These are phyloP conservation scores for Sclerotinia nivalis DNA, from an alignment of 2,329 filamentous ascomycete genomes.

Conservation along the genomic window DNA sequence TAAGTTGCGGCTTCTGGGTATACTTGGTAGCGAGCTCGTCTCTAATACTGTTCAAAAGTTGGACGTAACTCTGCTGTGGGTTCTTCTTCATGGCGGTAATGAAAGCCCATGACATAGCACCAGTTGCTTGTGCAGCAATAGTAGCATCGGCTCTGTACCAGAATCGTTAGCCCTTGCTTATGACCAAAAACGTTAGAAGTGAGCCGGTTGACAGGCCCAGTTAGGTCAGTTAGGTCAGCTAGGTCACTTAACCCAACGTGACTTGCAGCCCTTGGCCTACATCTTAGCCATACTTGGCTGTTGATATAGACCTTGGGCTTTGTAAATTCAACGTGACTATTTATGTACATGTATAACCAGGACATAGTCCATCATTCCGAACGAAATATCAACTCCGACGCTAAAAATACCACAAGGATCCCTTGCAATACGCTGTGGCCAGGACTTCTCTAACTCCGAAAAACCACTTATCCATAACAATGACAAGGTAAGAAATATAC, in stretches of 20 bases:
- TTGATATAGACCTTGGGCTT: conserved; percentile 36
- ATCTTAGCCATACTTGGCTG: conserved; percentile 35
- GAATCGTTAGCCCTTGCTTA: conserved; percentile 19
- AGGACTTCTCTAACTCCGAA: conserved; percentile 48
- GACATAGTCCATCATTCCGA: conserved; percentile 29
- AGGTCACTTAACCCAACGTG: conserved; percentile 38
- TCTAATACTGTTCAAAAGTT: conserved; percentile 92
- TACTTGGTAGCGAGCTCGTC: conserved; percentile 87
- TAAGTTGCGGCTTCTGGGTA: conserved; percentile 91
- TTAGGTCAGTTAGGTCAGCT: conserved; percentile 10
- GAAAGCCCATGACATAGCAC: conserved; percentile 98
- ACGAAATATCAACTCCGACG: conserved; percentile 33
- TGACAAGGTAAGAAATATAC: conserved; percentile 51
- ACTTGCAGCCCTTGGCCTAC: conserved; percentile 40
- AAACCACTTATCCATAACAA: conserved; percentile 62
- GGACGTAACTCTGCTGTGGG: conserved; percentile 92
- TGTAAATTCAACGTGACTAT: conserved; percentile 27
- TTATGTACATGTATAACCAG: conserved; percentile 28
- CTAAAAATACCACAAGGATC: conserved; percentile 49
- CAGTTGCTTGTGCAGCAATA: conserved; percentile 82
- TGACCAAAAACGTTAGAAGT: neutral
- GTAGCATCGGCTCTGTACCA: conserved; percentile 76
- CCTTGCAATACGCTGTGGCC: conserved; percentile 55
- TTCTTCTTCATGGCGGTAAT: conserved; percentile 89
- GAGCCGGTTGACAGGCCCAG: neutral